Evolutionary conservation across 2,329 filamentous ascomycete genomes (phyloP).

Genomic region (Kalaharituber pfeilii): DNA sequence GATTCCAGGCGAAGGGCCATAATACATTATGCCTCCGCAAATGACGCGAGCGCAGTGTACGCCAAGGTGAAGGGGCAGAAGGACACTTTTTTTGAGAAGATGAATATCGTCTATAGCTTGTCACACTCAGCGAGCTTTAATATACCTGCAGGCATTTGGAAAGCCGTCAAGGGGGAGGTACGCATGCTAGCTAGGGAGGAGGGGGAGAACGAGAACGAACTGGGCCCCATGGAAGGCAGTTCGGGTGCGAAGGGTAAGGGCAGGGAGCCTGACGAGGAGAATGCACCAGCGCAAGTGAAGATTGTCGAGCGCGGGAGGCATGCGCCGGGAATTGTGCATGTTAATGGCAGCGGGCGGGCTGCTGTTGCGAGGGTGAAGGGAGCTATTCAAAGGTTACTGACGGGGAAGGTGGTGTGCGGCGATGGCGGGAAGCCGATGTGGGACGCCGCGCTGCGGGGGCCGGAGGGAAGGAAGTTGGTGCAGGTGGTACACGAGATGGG

Average conservation of each 20-base stretch:
- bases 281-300: conserved; percentile 3
- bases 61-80: conserved; percentile 1
- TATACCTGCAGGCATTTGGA: conserved; percentile 5
- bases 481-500: not conserved
- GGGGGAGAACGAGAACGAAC: not conserved
- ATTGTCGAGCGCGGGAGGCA: conserved; percentile 3
- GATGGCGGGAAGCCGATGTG: not conserved
- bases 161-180: conserved; percentile 9
- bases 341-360: conserved; percentile 7
- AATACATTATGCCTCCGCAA: conserved; percentile 8
- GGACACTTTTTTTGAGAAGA: conserved; percentile 3
- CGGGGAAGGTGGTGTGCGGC: conserved; percentile 5
- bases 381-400: conserved; percentile 4
- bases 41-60: conserved; percentile 7
- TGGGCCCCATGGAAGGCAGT: no score
- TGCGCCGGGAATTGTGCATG: conserved; percentile 1
- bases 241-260: not conserved
- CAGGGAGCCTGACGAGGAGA: not conserved
- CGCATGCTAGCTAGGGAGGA: conserved; percentile 1
- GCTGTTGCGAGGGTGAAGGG: conserved; percentile 7
- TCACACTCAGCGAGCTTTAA: conserved; percentile 11
- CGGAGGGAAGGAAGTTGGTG: not conserved
- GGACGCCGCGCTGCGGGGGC: not conserved
- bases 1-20: conserved; percentile 5
- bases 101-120: conserved; percentile 1